Conservation (phyloP, 768 basidiomycete species). For the Boletus vinaceobasis region DNA sequence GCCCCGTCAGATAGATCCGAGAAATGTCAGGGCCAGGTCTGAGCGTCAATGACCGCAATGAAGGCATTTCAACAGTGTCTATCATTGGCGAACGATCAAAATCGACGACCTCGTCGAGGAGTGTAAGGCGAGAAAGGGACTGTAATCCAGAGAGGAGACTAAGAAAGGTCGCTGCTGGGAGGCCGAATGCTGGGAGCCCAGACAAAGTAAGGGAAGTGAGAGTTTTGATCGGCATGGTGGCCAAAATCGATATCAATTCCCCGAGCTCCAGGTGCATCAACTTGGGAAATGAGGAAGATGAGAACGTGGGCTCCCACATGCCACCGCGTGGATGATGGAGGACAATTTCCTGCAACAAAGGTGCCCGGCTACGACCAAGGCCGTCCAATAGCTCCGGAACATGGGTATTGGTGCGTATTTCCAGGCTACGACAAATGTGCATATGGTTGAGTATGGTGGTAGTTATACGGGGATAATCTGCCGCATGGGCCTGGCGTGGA, state of each 20-base stretch:
- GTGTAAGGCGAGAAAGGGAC: slow-evolving; percentile 21
- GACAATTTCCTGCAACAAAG: slow-evolving; percentile 24
- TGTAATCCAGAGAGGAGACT: slow-evolving; percentile 21
- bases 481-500: slow-evolving; percentile 15
- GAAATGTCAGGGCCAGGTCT: slow-evolving; percentile 29
- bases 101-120: slow-evolving; percentile 28
- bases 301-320: slow-evolving; percentile 9
- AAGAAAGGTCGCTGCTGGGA: slow-evolving; percentile 21
- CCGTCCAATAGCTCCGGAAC: slow-evolving; percentile 25
- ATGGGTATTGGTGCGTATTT: slow-evolving; percentile 23
- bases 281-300: slow-evolving; percentile 19
- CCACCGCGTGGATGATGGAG: slow-evolving; percentile 21
- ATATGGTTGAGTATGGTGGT: slow-evolving; percentile 27
- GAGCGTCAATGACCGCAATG: slow-evolving; percentile 18
- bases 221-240: slow-evolving; percentile 13
- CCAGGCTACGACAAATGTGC: slow-evolving; percentile 24
- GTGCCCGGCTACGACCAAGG: slow-evolving; percentile 21
- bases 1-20: slow-evolving; percentile 24
- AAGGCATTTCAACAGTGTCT: slow-evolving; percentile 15
- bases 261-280: slow-evolving; percentile 24
- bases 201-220: slow-evolving; percentile 25
- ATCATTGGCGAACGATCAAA: slow-evolving; percentile 16
- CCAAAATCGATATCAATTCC: slow-evolving; percentile 15
- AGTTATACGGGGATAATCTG: slow-evolving; percentile 23
- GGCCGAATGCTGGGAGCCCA: slow-evolving; percentile 21